Evolutionary conservation across 805 yeast genomes (phyloP), one percentile per base, ranked within the genome.

Genomic region (Saturnispora ahearnii): DNA sequence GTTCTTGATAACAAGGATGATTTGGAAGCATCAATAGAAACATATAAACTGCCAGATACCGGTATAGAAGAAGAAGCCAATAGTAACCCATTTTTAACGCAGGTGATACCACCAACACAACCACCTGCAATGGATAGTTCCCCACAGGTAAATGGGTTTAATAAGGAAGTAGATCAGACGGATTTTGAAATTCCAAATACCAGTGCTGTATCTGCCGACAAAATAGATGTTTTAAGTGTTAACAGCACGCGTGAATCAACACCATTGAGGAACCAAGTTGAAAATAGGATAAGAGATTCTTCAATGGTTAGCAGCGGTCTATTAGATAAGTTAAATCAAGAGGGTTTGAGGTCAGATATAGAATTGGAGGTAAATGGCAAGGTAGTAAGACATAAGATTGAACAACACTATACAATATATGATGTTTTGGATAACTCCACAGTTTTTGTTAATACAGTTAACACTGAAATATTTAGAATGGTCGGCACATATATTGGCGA

Each of bases 101-200:
- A 48, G 24, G 28, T 31, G 22, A 44, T 36, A 41, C 29, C 18
- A n/a, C 12, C 31, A 26, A 28, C 26, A 12, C 46, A 41, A 41
- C 31, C 26, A 15, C 24, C 24, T 7, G 28, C 30, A 18, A 13
- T 29, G 13, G n/a, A 11, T 28, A 45, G 42, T 21, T 45, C 47
- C 6, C 41, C 47, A n/a, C 42, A 40, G 26, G 30, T n/a, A 5
- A 22, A 38, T n/a, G 13, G 29, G 8, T 24, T 24, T n/a, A 21
- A 33, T 12, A 44, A 28, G 12, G 45, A 41, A 5, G 45, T 28
- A 36, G 51, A 46, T 21, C 13, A 18, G n/a, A 44, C 47, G 2
- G 51, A 45, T 11, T 33, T 45, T 28, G 56, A 54, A 22, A 33
- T 54, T 3, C 57, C 57, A n/a, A 54, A 54, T 29, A 54, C 57